Evolutionary conservation across 768 basidiomycete species (phyloP), one percentile per base, ranked within the genome.

Genomic region (Pleurotus pulmonarius): DNA sequence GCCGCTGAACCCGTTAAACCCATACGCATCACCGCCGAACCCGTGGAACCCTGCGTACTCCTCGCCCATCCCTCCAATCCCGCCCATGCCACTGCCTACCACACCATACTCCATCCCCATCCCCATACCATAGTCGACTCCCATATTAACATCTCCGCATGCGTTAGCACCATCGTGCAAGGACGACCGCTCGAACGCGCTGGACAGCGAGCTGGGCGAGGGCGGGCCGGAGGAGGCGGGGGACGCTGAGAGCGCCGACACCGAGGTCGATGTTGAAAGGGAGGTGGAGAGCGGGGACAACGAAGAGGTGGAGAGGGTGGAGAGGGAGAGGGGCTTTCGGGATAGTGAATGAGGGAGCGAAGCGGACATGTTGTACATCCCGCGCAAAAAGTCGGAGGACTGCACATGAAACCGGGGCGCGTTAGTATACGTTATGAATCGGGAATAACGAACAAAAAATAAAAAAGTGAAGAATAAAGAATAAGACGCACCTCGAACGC

Each of bases 311-410:
- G 83, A 81, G 2, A 79, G 72, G 46, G 69, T 71, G 5, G 80
- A 22, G 67, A 70, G 61, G 73, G 69, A 4, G 82, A 75, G 83
- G 72, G n/a, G 76, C 72, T 55, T 78, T 78, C 15, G 69, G 70
- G 37, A 60, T 61, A 15, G 67, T 4, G 44, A 34, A 6, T 40
- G 18, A 1, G 16, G 22, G 20, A 46, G 12, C 18, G 55, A 2
- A 46, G 37, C 43, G 61, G 70, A 61, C 49, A 73, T 67, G 59
- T 55, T 65, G 71, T 75, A 80, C 74, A 82, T 79, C 64, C 74
- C 70, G 51, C 77, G 73, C 56, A 81, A 73, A 63, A 78, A 80
- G 51, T 81, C 79, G 55, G 77, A 72, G 22, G 77, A 72, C 83
- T 84, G 20, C 20, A 20, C 20, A 20, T 20, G n/a, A n/a, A n/a